Percentiles rank a stretch among this genome's conserved stretches.
Evolutionary conservation across 257 asterid genomes (phyloP).

Genomic region (Schizonepeta tenuifolia): DNA sequence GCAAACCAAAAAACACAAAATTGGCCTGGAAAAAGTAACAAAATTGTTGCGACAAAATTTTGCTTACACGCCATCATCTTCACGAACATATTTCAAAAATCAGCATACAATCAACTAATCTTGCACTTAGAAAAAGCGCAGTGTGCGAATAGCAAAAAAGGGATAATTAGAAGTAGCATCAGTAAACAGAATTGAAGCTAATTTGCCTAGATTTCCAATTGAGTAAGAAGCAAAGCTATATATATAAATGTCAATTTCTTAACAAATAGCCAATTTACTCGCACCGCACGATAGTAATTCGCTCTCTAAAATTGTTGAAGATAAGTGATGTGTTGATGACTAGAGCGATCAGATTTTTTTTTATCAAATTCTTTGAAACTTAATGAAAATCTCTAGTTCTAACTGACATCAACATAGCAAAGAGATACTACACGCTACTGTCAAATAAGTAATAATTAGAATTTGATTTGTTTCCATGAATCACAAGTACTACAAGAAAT

Average conservation of each 20-base stretch:
- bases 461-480: too few relatives aligned
- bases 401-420: too few relatives aligned
- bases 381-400: too few relatives aligned
- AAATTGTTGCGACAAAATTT: too few relatives aligned
- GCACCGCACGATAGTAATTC: too few relatives aligned
- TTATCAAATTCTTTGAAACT: too few relatives aligned
- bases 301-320: too few relatives aligned
- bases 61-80: background rate
- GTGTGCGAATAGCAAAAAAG: too few relatives aligned
- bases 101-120: constrained; percentile 1
- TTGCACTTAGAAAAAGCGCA: background rate
- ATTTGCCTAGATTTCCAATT: background rate
- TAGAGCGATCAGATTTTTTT: background rate
- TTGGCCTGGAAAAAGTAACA: too few relatives aligned
- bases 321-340: too few relatives aligned
- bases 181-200: background rate
- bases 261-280: background rate
- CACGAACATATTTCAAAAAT: background rate
- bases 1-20: too few relatives aligned
- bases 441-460: constrained; percentile 7
- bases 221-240: constrained; percentile 2
- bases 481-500: too few relatives aligned
- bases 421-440: background rate
- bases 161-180: background rate
- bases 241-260: background rate